These are phyloP conservation scores for Cystoisospora suis DNA, from an alignment of 169 alveolate species.

Conservation along the genomic window DNA sequence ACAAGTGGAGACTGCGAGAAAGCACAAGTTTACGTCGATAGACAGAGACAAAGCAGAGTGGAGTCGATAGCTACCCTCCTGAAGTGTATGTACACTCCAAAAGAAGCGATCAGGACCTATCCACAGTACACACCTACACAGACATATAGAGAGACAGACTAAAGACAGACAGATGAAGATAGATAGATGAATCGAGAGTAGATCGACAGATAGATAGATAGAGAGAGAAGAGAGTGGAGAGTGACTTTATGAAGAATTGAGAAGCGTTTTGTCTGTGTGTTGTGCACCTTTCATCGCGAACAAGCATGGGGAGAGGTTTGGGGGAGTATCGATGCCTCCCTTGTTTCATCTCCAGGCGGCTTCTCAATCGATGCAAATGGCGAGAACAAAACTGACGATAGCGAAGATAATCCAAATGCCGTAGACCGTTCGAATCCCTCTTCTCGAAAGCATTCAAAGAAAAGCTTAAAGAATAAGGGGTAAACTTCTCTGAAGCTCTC, in stretches of 20 bases:
- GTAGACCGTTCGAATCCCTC: slow-evolving; percentile 54
- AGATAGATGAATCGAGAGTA: not conserved
- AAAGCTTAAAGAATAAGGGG: no score
- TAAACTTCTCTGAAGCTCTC: no score
- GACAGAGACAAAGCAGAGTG: not conserved
- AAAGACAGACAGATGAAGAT: not conserved
- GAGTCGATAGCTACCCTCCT: no score
- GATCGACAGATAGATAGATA: not conserved
- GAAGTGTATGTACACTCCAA: no score
- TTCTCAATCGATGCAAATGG: slow-evolving; percentile 27
- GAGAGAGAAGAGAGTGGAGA: not conserved
- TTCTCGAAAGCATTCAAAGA: not conserved
- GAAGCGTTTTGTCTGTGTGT: not conserved
- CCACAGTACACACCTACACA: not conserved
- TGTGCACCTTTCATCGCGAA: slow-evolving; percentile 39
- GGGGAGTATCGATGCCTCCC: slow-evolving; percentile 27
- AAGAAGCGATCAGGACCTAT: no score
- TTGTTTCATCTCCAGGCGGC: not conserved
- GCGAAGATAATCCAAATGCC: slow-evolving; percentile 51
- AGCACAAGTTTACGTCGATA: not conserved
- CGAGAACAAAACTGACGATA: slow-evolving; percentile 54
- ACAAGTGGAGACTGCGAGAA: not conserved
- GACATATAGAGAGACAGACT: not conserved
- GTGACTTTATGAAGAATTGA: not conserved
- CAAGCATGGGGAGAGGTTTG: not conserved